Conservation (phyloP, 1,139 yeast genomes). For the Pichia sp. region DNA sequence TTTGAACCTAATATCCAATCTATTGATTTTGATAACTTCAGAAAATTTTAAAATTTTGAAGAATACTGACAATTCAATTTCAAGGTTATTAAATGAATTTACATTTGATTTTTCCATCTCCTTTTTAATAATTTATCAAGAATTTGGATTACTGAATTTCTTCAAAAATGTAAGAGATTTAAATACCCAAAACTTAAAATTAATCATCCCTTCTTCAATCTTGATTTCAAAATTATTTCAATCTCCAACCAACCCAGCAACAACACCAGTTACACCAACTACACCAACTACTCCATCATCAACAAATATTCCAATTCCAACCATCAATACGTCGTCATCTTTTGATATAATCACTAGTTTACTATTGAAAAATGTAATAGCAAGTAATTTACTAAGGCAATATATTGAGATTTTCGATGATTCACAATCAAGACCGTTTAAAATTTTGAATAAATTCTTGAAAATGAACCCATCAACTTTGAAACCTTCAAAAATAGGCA, state of each 20-base stretch:
- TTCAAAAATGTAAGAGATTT: slow-evolving; percentile 26
- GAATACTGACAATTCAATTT: slow-evolving; percentile 15
- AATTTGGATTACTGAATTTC: slow-evolving; percentile 34
- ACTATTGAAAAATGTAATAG: slow-evolving; percentile 24
- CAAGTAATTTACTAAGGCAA: slow-evolving; percentile 27
- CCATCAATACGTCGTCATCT: neutral
- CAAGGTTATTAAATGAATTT: slow-evolving; percentile 22
- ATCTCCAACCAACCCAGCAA: neutral
- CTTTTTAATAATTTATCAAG: slow-evolving; percentile 31
- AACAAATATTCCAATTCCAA: too few relatives aligned
- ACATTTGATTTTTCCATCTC: slow-evolving; percentile 22
- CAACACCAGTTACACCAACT: neutral
- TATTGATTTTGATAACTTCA: slow-evolving; percentile 28
- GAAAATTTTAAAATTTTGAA: slow-evolving; percentile 23
- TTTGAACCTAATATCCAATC: slow-evolving; percentile 28
- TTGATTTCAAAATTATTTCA: slow-evolving; percentile 16
- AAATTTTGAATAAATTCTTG: slow-evolving; percentile 21
- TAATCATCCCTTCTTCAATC: slow-evolving; percentile 12
- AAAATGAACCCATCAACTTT: slow-evolving; percentile 28
- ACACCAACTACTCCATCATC: neutral
- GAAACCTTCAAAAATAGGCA: slow-evolving; percentile 27
- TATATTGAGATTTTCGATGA: slow-evolving; percentile 29
- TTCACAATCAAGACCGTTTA: slow-evolving; percentile 25
- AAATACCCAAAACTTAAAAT: slow-evolving; percentile 13
- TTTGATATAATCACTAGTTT: slow-evolving; percentile 19